Conservation (phyloP, 2,329 filamentous ascomycete genomes). For the Sporothrix luriei region DNA sequence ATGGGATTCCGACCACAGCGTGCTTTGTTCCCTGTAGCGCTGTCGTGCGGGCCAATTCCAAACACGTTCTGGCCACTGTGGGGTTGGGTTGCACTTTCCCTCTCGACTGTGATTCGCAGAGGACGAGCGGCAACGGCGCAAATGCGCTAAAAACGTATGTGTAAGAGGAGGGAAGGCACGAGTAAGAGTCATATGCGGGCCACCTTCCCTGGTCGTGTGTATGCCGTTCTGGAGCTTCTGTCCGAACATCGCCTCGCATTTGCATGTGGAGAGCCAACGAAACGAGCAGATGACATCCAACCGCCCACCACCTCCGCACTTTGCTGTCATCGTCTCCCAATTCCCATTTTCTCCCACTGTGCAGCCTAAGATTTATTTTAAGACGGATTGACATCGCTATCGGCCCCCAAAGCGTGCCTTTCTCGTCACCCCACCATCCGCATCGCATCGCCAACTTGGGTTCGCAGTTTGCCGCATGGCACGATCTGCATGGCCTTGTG, state of each 20-base stretch:
- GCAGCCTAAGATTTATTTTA: not conserved
- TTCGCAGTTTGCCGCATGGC: conserved; percentile 25
- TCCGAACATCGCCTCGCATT: conserved; percentile 22
- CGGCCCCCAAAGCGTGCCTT: not conserved
- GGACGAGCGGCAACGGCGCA: conserved; percentile 18
- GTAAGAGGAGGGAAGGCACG: not conserved
- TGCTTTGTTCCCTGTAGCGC: not conserved
- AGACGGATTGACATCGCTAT: not conserved
- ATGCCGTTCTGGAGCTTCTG: conserved; percentile 10
- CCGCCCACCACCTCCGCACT: conserved; percentile 1
- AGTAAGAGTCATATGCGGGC: conserved; percentile 19
- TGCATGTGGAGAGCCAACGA: conserved; percentile 10
- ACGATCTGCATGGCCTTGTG: conserved; percentile 28
- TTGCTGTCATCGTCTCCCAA: not conserved
- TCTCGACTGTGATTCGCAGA: not conserved
- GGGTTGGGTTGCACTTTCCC: not conserved
- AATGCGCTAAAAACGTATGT: conserved; percentile 23
- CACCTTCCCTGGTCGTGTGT: conserved; percentile 8
- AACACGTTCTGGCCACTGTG: conserved; percentile 20
- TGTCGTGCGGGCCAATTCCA: not conserved
- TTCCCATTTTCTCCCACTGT: not conserved
- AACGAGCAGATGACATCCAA: too few species aligned
- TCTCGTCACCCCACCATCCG: not conserved
- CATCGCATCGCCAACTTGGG: not conserved
- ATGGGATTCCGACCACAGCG: not conserved